Conservation (phyloP, 306 rosid species). For the Arachis stenosperma region DNA sequence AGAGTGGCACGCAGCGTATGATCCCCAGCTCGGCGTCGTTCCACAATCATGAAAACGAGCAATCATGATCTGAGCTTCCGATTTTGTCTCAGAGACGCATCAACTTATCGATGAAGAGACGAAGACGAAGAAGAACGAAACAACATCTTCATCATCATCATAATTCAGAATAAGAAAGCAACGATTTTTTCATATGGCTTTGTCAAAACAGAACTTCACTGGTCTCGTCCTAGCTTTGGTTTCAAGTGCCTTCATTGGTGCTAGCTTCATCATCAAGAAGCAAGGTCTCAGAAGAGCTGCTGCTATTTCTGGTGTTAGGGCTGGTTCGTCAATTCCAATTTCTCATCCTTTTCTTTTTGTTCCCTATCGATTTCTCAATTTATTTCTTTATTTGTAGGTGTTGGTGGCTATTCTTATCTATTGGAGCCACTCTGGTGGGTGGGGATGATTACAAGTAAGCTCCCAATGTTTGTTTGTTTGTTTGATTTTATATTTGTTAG, state of each 20-base stretch:
- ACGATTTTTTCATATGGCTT: conserved; percentile 48
- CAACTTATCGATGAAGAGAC: conserved; percentile 50
- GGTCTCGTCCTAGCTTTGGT: conserved; percentile 75
- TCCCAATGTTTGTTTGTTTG: not conserved
- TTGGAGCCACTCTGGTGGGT: conserved; percentile 95
- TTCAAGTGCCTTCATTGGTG: conserved; percentile 82
- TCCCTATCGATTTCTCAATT: not conserved
- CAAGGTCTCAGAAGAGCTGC: conserved; percentile 86
- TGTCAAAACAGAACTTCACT: conserved; percentile 59
- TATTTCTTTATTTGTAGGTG: conserved; percentile 52
- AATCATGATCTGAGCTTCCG: conserved; percentile 46
- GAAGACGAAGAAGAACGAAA: conserved; percentile 31
- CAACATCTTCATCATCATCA: not conserved
- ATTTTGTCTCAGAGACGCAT: conserved; percentile 31
- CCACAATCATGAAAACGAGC: conserved; percentile 30
- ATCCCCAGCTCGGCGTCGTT: conserved; percentile 23
- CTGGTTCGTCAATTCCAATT: conserved; percentile 45
- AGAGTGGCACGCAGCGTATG: conserved; percentile 34
- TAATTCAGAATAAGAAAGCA: conserved; percentile 32
- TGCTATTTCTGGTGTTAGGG: conserved; percentile 73
- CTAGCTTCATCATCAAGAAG: conserved; percentile 90
- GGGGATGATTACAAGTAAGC: conserved; percentile 80
- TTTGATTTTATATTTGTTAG: conserved; percentile 3
- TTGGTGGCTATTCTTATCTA: conserved; percentile 86
- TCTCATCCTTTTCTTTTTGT: not conserved